These are phyloP conservation scores for Paramyrothecium sp. DNA, from an alignment of 2,329 filamentous ascomycete genomes.

Conservation along the genomic window DNA sequence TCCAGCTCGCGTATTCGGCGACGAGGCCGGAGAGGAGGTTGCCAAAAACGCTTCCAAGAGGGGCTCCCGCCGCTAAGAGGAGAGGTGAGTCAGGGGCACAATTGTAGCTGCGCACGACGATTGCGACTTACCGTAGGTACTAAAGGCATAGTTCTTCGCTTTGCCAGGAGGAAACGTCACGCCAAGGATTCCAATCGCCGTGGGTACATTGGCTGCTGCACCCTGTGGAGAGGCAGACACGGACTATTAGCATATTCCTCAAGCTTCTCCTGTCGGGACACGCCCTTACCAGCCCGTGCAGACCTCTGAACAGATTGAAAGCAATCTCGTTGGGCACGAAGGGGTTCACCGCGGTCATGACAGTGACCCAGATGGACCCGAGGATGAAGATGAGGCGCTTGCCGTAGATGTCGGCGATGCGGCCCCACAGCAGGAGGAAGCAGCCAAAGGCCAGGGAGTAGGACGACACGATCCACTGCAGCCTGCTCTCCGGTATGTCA, in stretches of 20 bases:
- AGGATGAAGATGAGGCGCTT: constrained; percentile 64
- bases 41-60: constrained; percentile 62
- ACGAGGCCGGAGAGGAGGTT: constrained; percentile 65
- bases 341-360: constrained; percentile 57
- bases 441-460: constrained; percentile 67
- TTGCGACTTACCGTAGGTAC: constrained; percentile 48
- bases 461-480: constrained; percentile 67
- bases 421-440: constrained; percentile 66
- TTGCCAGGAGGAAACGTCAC: constrained; percentile 66
- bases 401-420: constrained; percentile 66
- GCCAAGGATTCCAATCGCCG: constrained; percentile 68
- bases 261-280: too few species aligned
- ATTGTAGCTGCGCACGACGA: neutral
- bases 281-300: constrained; percentile 56
- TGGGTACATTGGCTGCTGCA: constrained; percentile 68
- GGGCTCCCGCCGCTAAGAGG: constrained; percentile 56
- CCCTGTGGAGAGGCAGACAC: constrained; percentile 35
- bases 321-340: constrained; percentile 66
- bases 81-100: neutral
- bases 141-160: constrained; percentile 70
- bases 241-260: neutral
- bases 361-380: constrained; percentile 62
- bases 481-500: constrained; percentile 53
- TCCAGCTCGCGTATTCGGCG: constrained; percentile 61
- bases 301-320: constrained; percentile 64